Evolutionary conservation across 768 basidiomycete genomes (phyloP), one percentile per base, ranked within the genome.

Genomic region (Xerocomellus amylosporus): DNA sequence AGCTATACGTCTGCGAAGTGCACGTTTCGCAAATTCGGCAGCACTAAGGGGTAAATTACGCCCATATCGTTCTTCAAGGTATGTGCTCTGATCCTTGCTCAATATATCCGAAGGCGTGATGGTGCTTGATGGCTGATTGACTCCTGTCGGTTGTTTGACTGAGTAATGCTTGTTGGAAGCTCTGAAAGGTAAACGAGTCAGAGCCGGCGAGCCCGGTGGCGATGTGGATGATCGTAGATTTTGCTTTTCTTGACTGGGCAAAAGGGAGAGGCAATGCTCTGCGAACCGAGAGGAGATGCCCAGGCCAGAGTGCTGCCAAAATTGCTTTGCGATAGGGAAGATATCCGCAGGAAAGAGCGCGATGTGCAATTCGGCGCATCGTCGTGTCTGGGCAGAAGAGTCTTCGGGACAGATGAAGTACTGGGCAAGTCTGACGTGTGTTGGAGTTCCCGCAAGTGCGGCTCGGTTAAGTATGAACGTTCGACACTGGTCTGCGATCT

Each of bases 231-330:
- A 22, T 62, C 61, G 30, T 41, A 66, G 37, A 28, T 20, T 45
- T 42, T 59, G 55, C n/a, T 34, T 36, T 31, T 75, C 74, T 28
- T 80, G 79, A 8, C 49, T 15, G 0, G 84, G 80, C 2, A 94
- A 76, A 62, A 92, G 74, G 28, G 84, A 76, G 40, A 98, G 76
- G 65, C 90, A 93, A 53, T 84, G 78, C 55, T 94, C 93, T 5
- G 93, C 93, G 19, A 88, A 73, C 8, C 96, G 85, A 56, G 90
- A 93, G 4, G 90, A 93, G 38, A 99, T 86, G 1, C 95, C 94
- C 54, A 88, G 74, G 0, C 96, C 96, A 0, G 88, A 85, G 68
- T 98, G 96, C 61, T 98, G 95, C 96, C 96, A 98, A 71, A 95
- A 98, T 69, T 93, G 80, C 67, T 90, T 96, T 8, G 91, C 93